Evolutionary conservation across 345 rosid species (phyloP), one percentile per base, ranked within the genome.

Genomic region (Aurinia saxatilis): DNA sequence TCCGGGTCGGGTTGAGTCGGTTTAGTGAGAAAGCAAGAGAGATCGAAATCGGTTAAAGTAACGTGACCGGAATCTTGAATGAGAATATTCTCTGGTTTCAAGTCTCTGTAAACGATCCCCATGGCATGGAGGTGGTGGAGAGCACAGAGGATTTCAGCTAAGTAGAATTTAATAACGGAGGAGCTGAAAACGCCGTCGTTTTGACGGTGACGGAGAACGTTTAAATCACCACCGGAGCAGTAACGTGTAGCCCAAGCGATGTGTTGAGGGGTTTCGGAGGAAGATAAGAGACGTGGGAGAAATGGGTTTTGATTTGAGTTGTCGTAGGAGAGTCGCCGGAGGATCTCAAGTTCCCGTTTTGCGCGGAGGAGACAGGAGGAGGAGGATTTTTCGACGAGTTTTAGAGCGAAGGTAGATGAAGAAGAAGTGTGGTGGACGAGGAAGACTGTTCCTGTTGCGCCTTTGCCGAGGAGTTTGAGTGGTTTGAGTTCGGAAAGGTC

Each of bases 151-250:
- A 90, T 87, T 77, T 93, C 99, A 1, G 97, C 84, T 12, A 85
- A 41, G 72, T 93, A 93, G 70, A 93, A 93, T 9, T 90, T 84
- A 10, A 84, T 81, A 13, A 77, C 90, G 1, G 91, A 73, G 11
- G 88, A 75, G 50, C 95, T 90, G 72, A 90, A 93, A 59, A 85
- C 97, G 65, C 78, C 90, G 65, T 90, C 99, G 72, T 71, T 75
- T 66, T 90, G 99, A 15, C 70, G 80, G 72, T 85, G 75, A 17
- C 93, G 91, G 71, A 87, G 97, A 39, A 80, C 88, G 66, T 93
- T 85, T 15, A 93, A 90, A 60, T 93, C 99, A 27, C 96, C 95
- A 18, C 99, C 99, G 13, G 99, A 78, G 74, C 99, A 93, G 66
- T 74, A 93, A 10, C 97, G 99, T 29, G 80, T 69, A 3, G 86